Evolutionary conservation across 768 basidiomycete species (phyloP).

Genomic region (Boletus rubroflammeus): DNA sequence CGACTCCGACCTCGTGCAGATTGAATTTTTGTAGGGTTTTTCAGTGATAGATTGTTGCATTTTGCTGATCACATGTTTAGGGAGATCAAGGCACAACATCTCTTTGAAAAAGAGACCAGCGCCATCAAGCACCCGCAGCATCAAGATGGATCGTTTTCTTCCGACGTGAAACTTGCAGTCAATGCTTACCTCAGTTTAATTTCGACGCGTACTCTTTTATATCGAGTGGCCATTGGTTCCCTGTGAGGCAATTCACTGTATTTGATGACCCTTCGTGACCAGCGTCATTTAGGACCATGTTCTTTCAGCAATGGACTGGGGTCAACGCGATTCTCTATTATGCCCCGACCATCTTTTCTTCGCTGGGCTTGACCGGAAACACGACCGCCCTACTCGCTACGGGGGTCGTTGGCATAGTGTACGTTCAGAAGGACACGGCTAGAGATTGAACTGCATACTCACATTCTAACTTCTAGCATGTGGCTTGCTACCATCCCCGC

Average conservation of each 20-base stretch:
- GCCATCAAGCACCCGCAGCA: slow-evolving; percentile 55
- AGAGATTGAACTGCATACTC: background rate
- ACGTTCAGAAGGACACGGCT: slow-evolving; percentile 23
- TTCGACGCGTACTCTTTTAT: slow-evolving; percentile 50
- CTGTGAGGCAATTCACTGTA: slow-evolving; percentile 34
- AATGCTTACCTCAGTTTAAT: slow-evolving; percentile 62
- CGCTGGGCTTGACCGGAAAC: slow-evolving; percentile 59
- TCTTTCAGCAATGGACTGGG: slow-evolving; percentile 84
- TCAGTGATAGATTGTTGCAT: background rate
- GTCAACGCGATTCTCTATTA: slow-evolving; percentile 77
- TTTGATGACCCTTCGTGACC: background rate
- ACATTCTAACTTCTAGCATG: slow-evolving; percentile 42
- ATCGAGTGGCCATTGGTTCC: slow-evolving; percentile 60
- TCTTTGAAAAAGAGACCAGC: slow-evolving; percentile 68
- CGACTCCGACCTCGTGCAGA: slow-evolving; percentile 63
- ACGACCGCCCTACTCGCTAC: slow-evolving; percentile 55
- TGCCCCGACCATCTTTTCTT: slow-evolving; percentile 65
- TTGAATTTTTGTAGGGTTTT: slow-evolving; percentile 64
- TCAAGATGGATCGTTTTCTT: slow-evolving; percentile 56
- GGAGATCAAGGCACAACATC: slow-evolving; percentile 69
- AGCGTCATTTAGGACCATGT: slow-evolving; percentile 50
- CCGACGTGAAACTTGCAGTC: slow-evolving; percentile 59
- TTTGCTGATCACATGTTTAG: slow-evolving; percentile 27
- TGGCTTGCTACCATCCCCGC: slow-evolving; percentile 78
- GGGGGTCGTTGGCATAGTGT: slow-evolving; percentile 80